Evolutionary conservation across 2,329 filamentous ascomycete genomes (phyloP).

Genomic region (Akanthomyces dipterigenus): DNA sequence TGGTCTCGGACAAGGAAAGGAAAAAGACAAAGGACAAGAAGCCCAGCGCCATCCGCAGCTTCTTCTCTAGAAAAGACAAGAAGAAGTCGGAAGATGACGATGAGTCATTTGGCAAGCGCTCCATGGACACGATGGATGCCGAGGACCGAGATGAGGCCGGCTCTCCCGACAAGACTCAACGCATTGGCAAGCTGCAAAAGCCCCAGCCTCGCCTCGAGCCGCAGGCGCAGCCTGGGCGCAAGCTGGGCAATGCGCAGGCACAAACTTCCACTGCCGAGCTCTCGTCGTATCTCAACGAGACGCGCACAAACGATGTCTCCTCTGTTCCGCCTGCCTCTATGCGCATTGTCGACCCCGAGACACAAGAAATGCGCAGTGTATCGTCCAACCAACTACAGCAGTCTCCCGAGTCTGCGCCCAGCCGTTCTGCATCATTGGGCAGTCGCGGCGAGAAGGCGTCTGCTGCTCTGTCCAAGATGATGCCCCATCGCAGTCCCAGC

Average conservation of each 20-base stretch:
- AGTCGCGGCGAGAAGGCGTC: slow-evolving; percentile 19
- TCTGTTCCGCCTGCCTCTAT: slow-evolving; percentile 51
- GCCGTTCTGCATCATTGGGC: slow-evolving; percentile 24
- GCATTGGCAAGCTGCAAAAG: slow-evolving; percentile 67
- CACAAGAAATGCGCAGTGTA: slow-evolving; percentile 33
- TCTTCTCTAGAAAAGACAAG: slow-evolving; percentile 58
- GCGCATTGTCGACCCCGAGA: slow-evolving; percentile 52
- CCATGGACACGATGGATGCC: slow-evolving; percentile 48
- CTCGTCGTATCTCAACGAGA: slow-evolving; percentile 36
- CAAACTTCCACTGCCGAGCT: slow-evolving; percentile 34
- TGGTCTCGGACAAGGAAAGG: slow-evolving; percentile 61
- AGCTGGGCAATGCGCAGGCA: slow-evolving; percentile 23
- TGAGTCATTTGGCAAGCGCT: slow-evolving; percentile 55
- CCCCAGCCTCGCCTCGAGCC: slow-evolving; percentile 46
- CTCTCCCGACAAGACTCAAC: slow-evolving; percentile 47
- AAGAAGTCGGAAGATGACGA: slow-evolving; percentile 53
- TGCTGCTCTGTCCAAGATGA: slow-evolving; percentile 33
- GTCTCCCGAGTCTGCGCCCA: slow-evolving; percentile 21
- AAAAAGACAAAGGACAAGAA: slow-evolving; percentile 66
- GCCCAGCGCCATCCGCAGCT: slow-evolving; percentile 48
- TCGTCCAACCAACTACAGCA: slow-evolving; percentile 25
- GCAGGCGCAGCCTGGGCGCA: slow-evolving; percentile 31
- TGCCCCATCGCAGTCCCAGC: slow-evolving; percentile 26
- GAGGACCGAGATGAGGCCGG: slow-evolving; percentile 39
- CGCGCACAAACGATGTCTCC: slow-evolving; percentile 44